Evolutionary conservation across 2,329 filamentous ascomycete species (phyloP).

Genomic region (Nigrograna mackinnonii): DNA sequence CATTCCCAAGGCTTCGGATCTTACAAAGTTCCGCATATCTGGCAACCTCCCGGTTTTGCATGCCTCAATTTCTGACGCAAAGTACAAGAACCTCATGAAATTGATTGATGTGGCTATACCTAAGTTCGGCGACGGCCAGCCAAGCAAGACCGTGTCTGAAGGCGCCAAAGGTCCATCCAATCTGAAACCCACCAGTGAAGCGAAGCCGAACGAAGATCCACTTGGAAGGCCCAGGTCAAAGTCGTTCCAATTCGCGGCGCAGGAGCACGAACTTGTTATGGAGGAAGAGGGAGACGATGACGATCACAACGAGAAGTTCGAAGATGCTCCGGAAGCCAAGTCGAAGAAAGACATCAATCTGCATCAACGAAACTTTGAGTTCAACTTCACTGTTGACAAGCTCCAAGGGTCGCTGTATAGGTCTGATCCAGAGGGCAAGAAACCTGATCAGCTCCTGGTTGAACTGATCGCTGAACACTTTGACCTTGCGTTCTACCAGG

Average conservation of each 20-base stretch:
- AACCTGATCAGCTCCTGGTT: conserved; percentile 80
- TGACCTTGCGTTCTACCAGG: conserved; percentile 81
- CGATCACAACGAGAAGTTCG: conserved; percentile 64
- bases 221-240: conserved; percentile 64
- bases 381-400: conserved; percentile 94
- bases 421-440: conserved; percentile 76
- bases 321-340: conserved; percentile 68
- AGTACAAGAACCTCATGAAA: conserved; percentile 97
- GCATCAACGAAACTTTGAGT: conserved; percentile 90
- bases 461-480: conserved; percentile 92
- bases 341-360: conserved; percentile 57
- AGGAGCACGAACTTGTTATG: conserved; percentile 76
- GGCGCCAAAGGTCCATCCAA: conserved; percentile 39
- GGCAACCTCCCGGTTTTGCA: conserved; percentile 92
- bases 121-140: conserved; percentile 65
- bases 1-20: conserved; percentile 89
- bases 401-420: conserved; percentile 91
- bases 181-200: conserved; percentile 36
- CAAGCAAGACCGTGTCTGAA: conserved; percentile 40
- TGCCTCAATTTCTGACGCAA: conserved; percentile 87
- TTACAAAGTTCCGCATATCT: conserved; percentile 89
- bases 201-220: conserved; percentile 31
- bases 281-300: conserved; percentile 71
- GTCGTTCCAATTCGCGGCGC: conserved; percentile 73
- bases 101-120: conserved; percentile 95